Percentiles rank a stretch among this genome's conserved stretches.
Evolutionary conservation across 805 yeast genomes (phyloP).

Genomic region (Candida vaughaniae): DNA sequence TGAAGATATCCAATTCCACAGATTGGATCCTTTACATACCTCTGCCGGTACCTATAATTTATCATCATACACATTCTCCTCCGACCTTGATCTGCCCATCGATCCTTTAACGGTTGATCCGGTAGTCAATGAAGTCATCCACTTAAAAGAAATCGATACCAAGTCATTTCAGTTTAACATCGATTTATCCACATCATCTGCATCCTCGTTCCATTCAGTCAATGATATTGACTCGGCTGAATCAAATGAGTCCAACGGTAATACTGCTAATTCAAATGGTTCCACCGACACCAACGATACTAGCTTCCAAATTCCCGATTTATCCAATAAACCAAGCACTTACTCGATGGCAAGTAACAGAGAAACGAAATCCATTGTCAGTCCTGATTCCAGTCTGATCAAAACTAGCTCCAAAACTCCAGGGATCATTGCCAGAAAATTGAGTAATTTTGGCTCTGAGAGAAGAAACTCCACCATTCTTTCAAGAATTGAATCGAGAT

Average conservation of each 20-base stretch:
- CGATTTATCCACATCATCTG: conserved; percentile 8
- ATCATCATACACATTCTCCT: not conserved
- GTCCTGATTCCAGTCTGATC: not conserved
- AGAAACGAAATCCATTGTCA: not conserved
- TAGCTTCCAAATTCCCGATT: conserved; percentile 5
- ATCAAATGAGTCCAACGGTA: conserved; percentile 1
- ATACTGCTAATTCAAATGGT: conserved; percentile 1
- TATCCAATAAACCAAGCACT: conserved; percentile 5
- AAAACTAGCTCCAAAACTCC: not conserved
- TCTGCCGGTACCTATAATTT: not conserved
- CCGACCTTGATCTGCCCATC: too few relatives aligned
- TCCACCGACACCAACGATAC: conserved; percentile 10
- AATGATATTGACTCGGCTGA: not conserved
- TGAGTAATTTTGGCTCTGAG: not conserved
- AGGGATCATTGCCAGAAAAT: not conserved
- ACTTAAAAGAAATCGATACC: conserved; percentile 11
- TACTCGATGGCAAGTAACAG: not conserved
- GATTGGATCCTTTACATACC: conserved; percentile 1
- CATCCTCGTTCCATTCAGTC: conserved; percentile 9
- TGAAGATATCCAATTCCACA: not conserved
- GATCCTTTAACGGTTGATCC: conserved; percentile 9
- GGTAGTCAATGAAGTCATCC: conserved; percentile 8
- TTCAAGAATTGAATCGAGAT: conserved; percentile 8
- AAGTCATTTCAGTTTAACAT: conserved; percentile 14
- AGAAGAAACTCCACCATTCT: conserved; percentile 8